These are phyloP conservation scores for Coemansia furcata DNA, from an alignment of 192 early-diverging fungal species.

Conservation along the genomic window DNA sequence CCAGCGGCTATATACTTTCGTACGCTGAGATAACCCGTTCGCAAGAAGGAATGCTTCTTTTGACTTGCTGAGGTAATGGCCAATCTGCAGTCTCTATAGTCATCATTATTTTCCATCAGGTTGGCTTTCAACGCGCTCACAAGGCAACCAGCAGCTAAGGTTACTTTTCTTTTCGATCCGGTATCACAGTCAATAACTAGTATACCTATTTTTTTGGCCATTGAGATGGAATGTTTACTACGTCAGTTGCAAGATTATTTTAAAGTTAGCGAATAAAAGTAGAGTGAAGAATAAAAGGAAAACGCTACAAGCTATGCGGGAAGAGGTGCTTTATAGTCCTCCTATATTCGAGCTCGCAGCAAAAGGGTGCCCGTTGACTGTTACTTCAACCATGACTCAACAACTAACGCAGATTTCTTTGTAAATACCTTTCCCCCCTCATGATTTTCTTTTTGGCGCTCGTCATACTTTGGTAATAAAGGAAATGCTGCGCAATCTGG, in stretches of 20 bases:
- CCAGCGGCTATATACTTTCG: neutral
- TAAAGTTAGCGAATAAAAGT: neutral
- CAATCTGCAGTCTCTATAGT: neutral
- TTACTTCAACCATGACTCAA: no score
- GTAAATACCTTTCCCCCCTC: no score
- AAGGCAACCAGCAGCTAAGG: neutral
- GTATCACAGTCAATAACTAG: neutral
- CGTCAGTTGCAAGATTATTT: neutral
- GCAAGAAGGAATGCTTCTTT: no score
- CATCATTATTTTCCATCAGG: neutral
- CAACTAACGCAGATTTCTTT: no score
- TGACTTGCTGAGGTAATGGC: neutral
- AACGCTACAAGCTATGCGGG: neutral
- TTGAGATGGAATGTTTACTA: neutral
- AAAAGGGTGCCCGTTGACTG: neutral
- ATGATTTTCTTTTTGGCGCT: no score
- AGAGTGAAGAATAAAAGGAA: neutral
- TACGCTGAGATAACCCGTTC: neutral
- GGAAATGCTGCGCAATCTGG: no score
- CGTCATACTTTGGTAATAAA: no score
- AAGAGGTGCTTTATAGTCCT: neutral
- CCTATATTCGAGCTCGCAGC: neutral
- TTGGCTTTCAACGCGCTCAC: neutral
- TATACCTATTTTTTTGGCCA: neutral
- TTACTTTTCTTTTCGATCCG: neutral